These are phyloP conservation scores for Heterobasidion occidentale DNA, from an alignment of 1,284 basidiomycete species.

Conservation along the genomic window DNA sequence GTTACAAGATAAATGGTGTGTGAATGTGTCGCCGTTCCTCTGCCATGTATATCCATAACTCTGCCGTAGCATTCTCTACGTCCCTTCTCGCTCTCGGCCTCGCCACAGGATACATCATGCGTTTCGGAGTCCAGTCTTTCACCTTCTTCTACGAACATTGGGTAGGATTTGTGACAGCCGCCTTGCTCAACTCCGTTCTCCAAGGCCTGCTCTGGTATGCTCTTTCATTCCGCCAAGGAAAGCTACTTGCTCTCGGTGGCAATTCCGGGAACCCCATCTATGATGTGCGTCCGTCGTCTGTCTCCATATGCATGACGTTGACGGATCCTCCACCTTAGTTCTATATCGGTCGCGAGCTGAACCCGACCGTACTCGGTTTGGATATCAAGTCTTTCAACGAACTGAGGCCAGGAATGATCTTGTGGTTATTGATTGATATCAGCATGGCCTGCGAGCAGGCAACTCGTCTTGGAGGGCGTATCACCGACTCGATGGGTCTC, in stretches of 20 bases:
- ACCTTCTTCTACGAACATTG: constrained; percentile 92
- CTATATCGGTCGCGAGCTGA: constrained; percentile 94
- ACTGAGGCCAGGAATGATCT: constrained; percentile 89
- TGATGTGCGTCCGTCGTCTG: constrained; percentile 55
- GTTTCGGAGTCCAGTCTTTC: constrained; percentile 73
- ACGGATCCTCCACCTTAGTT: constrained; percentile 47
- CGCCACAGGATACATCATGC: constrained; percentile 57
- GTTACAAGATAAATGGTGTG: constrained; percentile 94
- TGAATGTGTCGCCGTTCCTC: constrained; percentile 2
- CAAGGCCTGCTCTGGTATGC: constrained; percentile 76
- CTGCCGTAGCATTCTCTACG: constrained; percentile 72
- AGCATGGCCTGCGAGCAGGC: constrained; percentile 92
- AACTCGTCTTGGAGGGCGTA: constrained; percentile 61
- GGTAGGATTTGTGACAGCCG: constrained; percentile 83
- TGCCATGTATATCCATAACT: constrained; percentile 1
- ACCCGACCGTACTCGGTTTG: constrained; percentile 83
- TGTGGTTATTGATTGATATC: constrained; percentile 91
- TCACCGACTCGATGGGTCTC: constrained; percentile 88
- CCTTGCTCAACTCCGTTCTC: constrained; percentile 70
- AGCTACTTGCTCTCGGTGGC: constrained; percentile 83
- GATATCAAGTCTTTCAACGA: constrained; percentile 99
- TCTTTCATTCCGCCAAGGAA: constrained; percentile 60
- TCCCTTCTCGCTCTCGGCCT: constrained; percentile 75
- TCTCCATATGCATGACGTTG: background rate
- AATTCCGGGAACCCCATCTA: constrained; percentile 88